Conservation (phyloP, 75 land plant species). For the Picea sitchensis region DNA sequence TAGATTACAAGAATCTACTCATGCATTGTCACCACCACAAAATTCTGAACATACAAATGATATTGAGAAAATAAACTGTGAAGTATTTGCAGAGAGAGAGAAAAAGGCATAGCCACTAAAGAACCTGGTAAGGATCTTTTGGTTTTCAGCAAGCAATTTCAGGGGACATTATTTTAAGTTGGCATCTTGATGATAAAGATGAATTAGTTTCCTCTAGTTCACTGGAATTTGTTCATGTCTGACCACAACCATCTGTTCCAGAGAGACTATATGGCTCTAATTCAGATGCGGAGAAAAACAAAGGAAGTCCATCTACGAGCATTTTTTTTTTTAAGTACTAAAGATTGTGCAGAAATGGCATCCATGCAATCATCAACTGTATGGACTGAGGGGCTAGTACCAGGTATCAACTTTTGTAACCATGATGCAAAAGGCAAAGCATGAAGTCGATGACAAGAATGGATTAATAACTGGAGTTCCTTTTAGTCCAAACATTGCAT, state of each 20-base stretch:
- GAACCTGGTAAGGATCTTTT: not conserved
- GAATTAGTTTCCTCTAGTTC: not conserved
- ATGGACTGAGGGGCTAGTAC: too few relatives aligned
- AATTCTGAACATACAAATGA: not conserved
- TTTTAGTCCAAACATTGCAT: too few relatives aligned
- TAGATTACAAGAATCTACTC: not conserved
- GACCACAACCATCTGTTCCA: constrained; percentile 4
- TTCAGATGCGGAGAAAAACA: not conserved
- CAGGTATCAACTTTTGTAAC: too few relatives aligned
- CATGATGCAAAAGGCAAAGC: too few relatives aligned
- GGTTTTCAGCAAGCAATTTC: not conserved
- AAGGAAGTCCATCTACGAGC: not conserved
- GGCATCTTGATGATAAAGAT: constrained; percentile 9
- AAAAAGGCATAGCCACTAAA: not conserved
- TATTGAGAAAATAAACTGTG: not conserved
- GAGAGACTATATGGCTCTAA: not conserved
- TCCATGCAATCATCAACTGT: too few relatives aligned
- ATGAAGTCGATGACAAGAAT: too few relatives aligned
- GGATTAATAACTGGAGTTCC: too few relatives aligned
- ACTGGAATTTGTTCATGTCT: constrained; percentile 2
- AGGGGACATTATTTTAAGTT: constrained; percentile 3
- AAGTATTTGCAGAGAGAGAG: not conserved
- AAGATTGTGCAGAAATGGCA: too few relatives aligned
- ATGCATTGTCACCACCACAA: not conserved
- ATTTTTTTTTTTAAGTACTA: too few relatives aligned